Percentiles rank a stretch among this genome's conserved stretches.
phyloP scores from a whole-genome alignment of 2,329 filamentous ascomycete genomes.

The Cladosporium velox region DNA sequence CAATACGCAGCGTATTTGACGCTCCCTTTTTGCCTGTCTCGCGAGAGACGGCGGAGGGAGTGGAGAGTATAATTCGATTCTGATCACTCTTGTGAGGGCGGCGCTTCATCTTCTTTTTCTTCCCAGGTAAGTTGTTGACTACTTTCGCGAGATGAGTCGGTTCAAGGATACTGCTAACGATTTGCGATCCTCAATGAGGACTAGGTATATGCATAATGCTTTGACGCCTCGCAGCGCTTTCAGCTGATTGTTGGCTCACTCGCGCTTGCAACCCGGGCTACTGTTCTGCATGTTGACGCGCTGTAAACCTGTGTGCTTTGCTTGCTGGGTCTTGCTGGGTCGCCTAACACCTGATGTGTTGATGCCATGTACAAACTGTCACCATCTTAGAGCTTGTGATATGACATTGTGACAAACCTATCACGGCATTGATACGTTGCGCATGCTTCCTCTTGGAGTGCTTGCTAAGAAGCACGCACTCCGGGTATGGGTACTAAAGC shows the following conservation, averaged over 20 bases:
- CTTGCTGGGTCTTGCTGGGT: neutral
- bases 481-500: neutral
- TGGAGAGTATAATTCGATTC: conserved; percentile 78
- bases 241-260: neutral
- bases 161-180: conserved; percentile 46
- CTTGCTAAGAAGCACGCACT: neutral
- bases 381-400: neutral
- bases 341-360: neutral
- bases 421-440: neutral
- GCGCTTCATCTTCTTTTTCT: conserved; percentile 62
- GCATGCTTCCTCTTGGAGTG: neutral
- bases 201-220: neutral
- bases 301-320: neutral
- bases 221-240: neutral
- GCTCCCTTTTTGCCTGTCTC: conserved; percentile 21
- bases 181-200: neutral
- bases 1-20: conserved; percentile 82
- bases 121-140: conserved; percentile 49
- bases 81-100: conserved; percentile 86
- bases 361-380: neutral
- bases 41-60: conserved; percentile 35
- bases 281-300: neutral
- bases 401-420: neutral
- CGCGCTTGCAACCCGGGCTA: neutral
- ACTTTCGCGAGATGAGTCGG: conserved; percentile 19